These are phyloP conservation scores for Agrocybe praecox DNA, from an alignment of 768 basidiomycete species.

Conservation along the genomic window DNA sequence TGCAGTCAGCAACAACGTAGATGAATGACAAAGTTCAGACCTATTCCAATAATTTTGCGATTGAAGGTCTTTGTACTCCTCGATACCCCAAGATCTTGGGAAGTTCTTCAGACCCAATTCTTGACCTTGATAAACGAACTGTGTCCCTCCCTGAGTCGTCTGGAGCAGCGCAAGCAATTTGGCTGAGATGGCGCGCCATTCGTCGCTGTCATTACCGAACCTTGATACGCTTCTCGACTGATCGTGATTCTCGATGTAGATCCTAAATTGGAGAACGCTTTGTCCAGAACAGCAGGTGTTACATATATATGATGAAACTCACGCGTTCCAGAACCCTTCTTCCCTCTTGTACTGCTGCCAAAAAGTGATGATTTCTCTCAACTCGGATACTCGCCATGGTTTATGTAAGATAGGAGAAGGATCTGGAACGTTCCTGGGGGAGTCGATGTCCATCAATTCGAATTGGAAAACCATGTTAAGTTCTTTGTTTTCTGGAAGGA, in stretches of 20 bases:
- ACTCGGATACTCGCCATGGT: conserved; percentile 53
- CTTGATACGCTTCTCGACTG: conserved; percentile 65
- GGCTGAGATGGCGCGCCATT: conserved; percentile 59
- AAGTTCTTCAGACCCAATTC: conserved; percentile 72
- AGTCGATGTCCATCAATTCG: conserved; percentile 62
- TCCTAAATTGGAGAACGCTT: too few species aligned
- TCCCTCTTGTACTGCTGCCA: conserved; percentile 65
- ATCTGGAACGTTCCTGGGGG: conserved; percentile 34
- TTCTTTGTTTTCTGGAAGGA: conserved; percentile 58
- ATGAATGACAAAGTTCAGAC: conserved; percentile 40
- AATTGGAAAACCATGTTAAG: conserved; percentile 71
- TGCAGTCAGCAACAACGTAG: too few species aligned
- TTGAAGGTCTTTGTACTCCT: conserved; percentile 75
- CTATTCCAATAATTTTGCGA: conserved; percentile 59
- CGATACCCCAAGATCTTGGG: conserved; percentile 62
- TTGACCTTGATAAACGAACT: conserved; percentile 77
- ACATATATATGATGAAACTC: conserved; percentile 18
- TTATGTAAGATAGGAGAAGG: conserved; percentile 41
- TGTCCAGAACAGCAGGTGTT: neutral
- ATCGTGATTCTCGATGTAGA: conserved; percentile 75
- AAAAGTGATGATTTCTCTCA: conserved; percentile 46
- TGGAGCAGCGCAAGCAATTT: conserved; percentile 69
- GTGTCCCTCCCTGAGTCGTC: conserved; percentile 62
- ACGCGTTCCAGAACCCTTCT: conserved; percentile 72
- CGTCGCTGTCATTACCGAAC: conserved; percentile 61